These are phyloP conservation scores for Chlorella sorokiniana DNA, from an alignment of 139 green algal species.

Conservation along the genomic window DNA sequence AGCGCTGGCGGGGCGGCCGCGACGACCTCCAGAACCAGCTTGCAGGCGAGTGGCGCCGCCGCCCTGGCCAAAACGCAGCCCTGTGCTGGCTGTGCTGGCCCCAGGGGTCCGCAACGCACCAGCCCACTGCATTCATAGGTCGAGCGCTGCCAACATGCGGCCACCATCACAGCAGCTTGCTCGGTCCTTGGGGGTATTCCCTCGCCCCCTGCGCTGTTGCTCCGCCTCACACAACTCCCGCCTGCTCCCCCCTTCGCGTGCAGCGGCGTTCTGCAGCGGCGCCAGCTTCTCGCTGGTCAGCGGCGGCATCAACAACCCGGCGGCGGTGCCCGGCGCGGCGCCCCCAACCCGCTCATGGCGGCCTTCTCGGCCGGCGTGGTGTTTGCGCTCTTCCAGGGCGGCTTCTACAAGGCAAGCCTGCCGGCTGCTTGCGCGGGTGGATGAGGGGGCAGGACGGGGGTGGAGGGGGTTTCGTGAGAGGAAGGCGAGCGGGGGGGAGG, in stretches of 20 bases:
- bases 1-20: conserved; percentile 20
- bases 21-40: conserved; percentile 27
- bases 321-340: conserved; percentile 19
- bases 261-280: conserved; percentile 81
- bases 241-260: conserved; percentile 44
- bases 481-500: too few species aligned
- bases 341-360: conserved; percentile 44
- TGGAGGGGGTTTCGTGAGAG: too few species aligned
- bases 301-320: conserved; percentile 37
- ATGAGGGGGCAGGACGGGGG: too few species aligned
- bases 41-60: not conserved
- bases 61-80: not conserved
- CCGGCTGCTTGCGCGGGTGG: not conserved
- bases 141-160: too few species aligned
- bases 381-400: conserved; percentile 87
- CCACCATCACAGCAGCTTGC: too few species aligned
- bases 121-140: not conserved
- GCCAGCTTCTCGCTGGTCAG: conserved; percentile 79
- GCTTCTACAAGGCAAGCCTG: conserved; percentile 78
- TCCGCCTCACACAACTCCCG: not conserved
- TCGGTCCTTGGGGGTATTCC: too few species aligned
- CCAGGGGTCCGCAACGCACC: not conserved
- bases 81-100: not conserved
- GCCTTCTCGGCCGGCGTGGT: conserved; percentile 65
- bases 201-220: not conserved